Conservation (phyloP, 805 yeast genomes). For the Candida coquimbonensis region DNA sequence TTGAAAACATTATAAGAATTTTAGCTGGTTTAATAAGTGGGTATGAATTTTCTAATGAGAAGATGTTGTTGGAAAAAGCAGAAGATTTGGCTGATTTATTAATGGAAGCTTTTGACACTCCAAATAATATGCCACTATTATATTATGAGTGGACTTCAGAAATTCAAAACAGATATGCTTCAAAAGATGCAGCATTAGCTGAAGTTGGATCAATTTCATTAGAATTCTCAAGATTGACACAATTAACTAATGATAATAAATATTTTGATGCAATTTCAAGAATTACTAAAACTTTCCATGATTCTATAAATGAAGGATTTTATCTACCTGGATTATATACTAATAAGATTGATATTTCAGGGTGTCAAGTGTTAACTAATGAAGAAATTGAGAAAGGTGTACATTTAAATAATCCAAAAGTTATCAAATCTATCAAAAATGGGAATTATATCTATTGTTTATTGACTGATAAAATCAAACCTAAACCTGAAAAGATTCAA, state of each 20-base stretch:
- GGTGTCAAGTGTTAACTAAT: slow-evolving; percentile 32
- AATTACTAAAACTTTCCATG: slow-evolving; percentile 32
- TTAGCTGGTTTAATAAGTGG: slow-evolving; percentile 49
- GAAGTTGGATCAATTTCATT: slow-evolving; percentile 43
- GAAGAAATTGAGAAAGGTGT: slow-evolving; percentile 26
- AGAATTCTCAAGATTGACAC: slow-evolving; percentile 47
- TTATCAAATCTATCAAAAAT: slow-evolving; percentile 29
- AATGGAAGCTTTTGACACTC: slow-evolving; percentile 52
- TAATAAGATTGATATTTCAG: slow-evolving; percentile 40
- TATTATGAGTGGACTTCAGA: slow-evolving; percentile 36
- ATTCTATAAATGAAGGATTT: slow-evolving; percentile 25
- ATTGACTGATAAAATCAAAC: slow-evolving; percentile 19
- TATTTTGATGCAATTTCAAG: slow-evolving; percentile 46
- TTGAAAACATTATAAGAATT: slow-evolving; percentile 45
- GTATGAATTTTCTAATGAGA: slow-evolving; percentile 38
- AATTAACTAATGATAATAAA: slow-evolving; percentile 38
- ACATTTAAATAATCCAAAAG: slow-evolving; percentile 27
- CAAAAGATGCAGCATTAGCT: slow-evolving; percentile 31
- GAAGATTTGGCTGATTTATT: slow-evolving; percentile 41
- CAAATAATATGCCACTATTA: slow-evolving; percentile 46
- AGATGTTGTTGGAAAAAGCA: slow-evolving; percentile 32
- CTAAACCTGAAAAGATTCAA: slow-evolving; percentile 9
- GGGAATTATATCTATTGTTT: slow-evolving; percentile 28
- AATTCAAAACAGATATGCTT: slow-evolving; percentile 31
- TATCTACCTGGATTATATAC: slow-evolving; percentile 39